These are phyloP conservation scores for Nemania serpens DNA, from an alignment of 2,329 filamentous ascomycete species.

Conservation along the genomic window DNA sequence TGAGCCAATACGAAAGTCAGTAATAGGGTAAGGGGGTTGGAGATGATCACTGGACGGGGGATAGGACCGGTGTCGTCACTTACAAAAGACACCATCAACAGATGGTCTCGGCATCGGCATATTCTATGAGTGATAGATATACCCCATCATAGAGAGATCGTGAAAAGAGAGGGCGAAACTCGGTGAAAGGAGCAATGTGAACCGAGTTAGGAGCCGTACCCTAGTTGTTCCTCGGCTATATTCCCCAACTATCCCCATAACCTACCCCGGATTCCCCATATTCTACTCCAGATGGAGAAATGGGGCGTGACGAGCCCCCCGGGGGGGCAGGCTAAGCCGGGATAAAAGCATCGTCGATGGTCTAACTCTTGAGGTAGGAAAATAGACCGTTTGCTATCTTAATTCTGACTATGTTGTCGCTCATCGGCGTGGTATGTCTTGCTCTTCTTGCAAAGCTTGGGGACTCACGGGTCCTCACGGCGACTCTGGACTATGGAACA, in stretches of 20 bases:
- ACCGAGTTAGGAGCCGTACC: slow-evolving; percentile 12
- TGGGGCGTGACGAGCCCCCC: neutral
- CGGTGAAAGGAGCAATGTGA: slow-evolving; percentile 20
- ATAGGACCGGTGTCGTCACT: neutral
- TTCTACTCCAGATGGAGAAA: neutral
- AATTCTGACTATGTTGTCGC: slow-evolving; percentile 4
- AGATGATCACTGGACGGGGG: neutral
- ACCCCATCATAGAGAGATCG: neutral
- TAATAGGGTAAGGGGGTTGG: too few relatives aligned
- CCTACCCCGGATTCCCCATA: neutral
- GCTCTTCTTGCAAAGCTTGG: slow-evolving; percentile 10
- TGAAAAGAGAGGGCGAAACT: slow-evolving; percentile 1
- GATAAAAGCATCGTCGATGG: slow-evolving; percentile 9
- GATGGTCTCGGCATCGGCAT: neutral
- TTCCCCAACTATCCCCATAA: slow-evolving; percentile 22
- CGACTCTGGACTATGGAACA: slow-evolving; percentile 53
- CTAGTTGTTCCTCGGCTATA: neutral
- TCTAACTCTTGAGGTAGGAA: neutral
- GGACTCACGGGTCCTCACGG: slow-evolving; percentile 40
- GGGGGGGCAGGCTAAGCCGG: neutral
- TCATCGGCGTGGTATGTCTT: slow-evolving; percentile 11
- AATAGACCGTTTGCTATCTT: neutral
- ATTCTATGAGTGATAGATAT: neutral
- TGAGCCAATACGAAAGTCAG: too few relatives aligned
- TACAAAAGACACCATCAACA: neutral